Evolutionary conservation across 192 early-diverging fungal species (phyloP).

Genomic region (Backusella psychrophila): DNA sequence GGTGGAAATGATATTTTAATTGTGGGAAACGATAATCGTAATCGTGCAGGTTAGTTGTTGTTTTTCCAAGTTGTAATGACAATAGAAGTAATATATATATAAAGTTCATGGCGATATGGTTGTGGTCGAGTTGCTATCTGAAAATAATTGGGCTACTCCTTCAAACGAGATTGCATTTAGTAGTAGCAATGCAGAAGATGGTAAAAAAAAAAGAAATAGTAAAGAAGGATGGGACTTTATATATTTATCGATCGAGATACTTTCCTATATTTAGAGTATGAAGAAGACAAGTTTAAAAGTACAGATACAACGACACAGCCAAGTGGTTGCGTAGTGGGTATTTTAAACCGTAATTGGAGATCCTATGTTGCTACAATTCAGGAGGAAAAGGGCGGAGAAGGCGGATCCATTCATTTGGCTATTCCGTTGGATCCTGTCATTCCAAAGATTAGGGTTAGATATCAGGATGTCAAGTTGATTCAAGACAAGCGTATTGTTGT

Average conservation of each 20-base stretch:
- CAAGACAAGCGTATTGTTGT: constrained; percentile 68
- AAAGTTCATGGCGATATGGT: constrained; percentile 63
- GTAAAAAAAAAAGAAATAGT: background rate
- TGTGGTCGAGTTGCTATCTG: constrained; percentile 56
- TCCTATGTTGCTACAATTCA: constrained; percentile 77
- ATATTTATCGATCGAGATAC: background rate
- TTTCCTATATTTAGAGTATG: constrained; percentile 6
- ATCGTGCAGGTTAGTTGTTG: constrained; percentile 41
- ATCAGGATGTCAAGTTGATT: constrained; percentile 56
- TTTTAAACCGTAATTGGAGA: constrained; percentile 68
- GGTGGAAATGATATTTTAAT: constrained; percentile 55
- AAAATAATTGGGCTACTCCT: constrained; percentile 42
- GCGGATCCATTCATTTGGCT: constrained; percentile 60
- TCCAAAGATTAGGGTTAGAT: constrained; percentile 75
- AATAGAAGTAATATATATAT: background rate
- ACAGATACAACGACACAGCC: constrained; percentile 16
- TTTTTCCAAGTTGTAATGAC: background rate
- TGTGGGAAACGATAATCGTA: constrained; percentile 52
- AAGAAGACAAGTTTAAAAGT: constrained; percentile 9
- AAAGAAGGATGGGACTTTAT: no score
- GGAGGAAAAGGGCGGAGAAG: constrained; percentile 47
- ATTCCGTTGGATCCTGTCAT: constrained; percentile 64
- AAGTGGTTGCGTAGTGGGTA: constrained; percentile 57
- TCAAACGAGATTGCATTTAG: constrained; percentile 45
- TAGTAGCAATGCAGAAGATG: constrained; percentile 21